Percentiles rank a stretch among this genome's conserved stretches.
Evolutionary conservation across 2,329 filamentous ascomycete species (phyloP).

Genomic region (Cladophialophora exuberans): DNA sequence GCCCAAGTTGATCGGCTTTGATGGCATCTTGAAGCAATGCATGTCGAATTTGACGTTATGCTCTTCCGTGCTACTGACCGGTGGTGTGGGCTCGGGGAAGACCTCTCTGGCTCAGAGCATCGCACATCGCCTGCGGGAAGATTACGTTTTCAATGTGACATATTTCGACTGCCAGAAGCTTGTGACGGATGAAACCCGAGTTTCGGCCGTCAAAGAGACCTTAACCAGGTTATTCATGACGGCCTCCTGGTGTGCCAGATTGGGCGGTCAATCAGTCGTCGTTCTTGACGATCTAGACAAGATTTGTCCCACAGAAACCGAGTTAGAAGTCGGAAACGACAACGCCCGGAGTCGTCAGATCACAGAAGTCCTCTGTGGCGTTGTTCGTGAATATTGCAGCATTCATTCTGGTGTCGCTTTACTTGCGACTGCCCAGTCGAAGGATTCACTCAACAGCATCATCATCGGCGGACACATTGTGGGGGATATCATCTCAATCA

Average conservation of each 20-base stretch:
- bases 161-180: constrained; percentile 87
- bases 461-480: constrained; percentile 91
- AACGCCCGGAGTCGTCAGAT: constrained; percentile 91
- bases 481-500: constrained; percentile 84
- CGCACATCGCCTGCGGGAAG: constrained; percentile 70
- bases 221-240: constrained; percentile 81
- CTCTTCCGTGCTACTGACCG: constrained; percentile 87
- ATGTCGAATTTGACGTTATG: constrained; percentile 77
- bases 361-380: constrained; percentile 82
- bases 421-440: constrained; percentile 87
- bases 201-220: constrained; percentile 89
- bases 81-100: constrained; percentile 88
- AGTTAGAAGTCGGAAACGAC: constrained; percentile 89
- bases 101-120: constrained; percentile 77
- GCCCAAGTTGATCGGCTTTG: constrained; percentile 79
- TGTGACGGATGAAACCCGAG: constrained; percentile 85
- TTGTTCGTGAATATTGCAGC: constrained; percentile 82
- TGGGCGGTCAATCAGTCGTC: constrained; percentile 81
- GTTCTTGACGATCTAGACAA: constrained; percentile 92
- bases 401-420: constrained; percentile 80
- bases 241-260: constrained; percentile 86
- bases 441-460: constrained; percentile 88
- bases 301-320: constrained; percentile 89
- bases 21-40: constrained; percentile 72
- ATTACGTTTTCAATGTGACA: constrained; percentile 76